Conservation (phyloP, 805 yeast genomes). For the Monosporozyma solicola region DNA sequence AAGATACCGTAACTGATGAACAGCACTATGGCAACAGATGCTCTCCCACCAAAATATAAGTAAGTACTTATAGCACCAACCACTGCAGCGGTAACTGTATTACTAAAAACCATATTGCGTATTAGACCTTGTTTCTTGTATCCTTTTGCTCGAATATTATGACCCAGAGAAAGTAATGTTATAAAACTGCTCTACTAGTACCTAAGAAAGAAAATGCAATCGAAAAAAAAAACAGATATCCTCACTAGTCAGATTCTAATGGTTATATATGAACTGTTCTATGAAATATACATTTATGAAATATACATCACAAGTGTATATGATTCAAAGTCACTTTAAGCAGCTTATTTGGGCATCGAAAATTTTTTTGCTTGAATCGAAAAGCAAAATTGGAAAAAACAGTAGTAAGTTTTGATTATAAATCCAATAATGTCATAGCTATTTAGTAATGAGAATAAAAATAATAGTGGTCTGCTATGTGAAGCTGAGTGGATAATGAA, state of each 20-base stretch:
- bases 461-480: background rate
- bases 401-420: background rate
- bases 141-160: background rate
- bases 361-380: background rate
- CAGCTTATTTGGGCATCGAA: background rate
- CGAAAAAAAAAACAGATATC: background rate
- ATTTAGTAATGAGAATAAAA: background rate
- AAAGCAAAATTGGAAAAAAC: background rate
- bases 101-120: background rate
- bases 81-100: background rate
- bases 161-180: background rate
- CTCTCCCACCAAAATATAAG: conserved; percentile 31
- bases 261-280: background rate
- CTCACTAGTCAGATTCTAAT: background rate
- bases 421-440: background rate
- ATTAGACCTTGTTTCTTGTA: background rate
- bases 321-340: background rate
- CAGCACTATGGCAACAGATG: conserved; percentile 26
- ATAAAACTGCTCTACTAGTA: too few relatives aligned
- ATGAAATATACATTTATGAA: too few relatives aligned
- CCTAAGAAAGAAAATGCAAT: background rate
- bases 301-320: background rate
- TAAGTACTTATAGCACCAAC: background rate
- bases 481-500: too few relatives aligned
- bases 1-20: conserved; percentile 21